These are phyloP conservation scores for Helotiales sp. DNA, from an alignment of 2,329 filamentous ascomycete genomes.

Conservation along the genomic window DNA sequence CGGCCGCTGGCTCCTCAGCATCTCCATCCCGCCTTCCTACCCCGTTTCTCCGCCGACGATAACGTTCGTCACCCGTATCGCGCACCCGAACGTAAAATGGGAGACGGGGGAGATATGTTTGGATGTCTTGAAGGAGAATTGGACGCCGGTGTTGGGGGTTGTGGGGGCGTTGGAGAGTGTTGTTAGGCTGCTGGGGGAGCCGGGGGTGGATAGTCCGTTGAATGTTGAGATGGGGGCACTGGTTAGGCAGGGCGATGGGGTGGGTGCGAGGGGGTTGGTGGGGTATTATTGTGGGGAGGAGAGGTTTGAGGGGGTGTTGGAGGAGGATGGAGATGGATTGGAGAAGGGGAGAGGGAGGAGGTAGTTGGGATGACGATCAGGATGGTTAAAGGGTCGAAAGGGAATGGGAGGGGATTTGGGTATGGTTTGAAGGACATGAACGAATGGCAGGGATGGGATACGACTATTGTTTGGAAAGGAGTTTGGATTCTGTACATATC, in stretches of 20 bases:
- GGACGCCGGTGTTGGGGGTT: conserved; percentile 85
- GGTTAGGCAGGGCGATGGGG: conserved; percentile 61
- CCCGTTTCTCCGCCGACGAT: conserved; percentile 77
- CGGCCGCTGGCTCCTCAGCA: conserved; percentile 81
- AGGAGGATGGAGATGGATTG: conserved; percentile 1
- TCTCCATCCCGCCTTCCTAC: conserved; percentile 75
- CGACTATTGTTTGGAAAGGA: not conserved
- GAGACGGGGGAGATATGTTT: conserved; percentile 89
- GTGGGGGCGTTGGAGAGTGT: conserved; percentile 72
- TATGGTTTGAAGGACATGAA: not conserved
- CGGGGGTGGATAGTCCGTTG: conserved; percentile 72
- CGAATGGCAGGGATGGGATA: not conserved
- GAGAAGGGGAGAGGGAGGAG: not conserved
- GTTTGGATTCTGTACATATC: not conserved
- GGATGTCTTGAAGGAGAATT: conserved; percentile 76
- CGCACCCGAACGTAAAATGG: conserved; percentile 78
- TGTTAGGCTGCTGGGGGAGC: conserved; percentile 66
- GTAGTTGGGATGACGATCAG: not conserved
- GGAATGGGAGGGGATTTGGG: not conserved
- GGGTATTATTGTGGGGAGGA: conserved; percentile 66
- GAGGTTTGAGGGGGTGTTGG: conserved; percentile 44
- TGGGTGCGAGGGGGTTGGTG: conserved; percentile 70
- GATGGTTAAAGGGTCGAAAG: not conserved
- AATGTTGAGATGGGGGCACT: conserved; percentile 78
- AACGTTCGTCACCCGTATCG: conserved; percentile 78